Conservation (phyloP, 169 alveolate species). For the Amoebophrya sp. region DNA sequence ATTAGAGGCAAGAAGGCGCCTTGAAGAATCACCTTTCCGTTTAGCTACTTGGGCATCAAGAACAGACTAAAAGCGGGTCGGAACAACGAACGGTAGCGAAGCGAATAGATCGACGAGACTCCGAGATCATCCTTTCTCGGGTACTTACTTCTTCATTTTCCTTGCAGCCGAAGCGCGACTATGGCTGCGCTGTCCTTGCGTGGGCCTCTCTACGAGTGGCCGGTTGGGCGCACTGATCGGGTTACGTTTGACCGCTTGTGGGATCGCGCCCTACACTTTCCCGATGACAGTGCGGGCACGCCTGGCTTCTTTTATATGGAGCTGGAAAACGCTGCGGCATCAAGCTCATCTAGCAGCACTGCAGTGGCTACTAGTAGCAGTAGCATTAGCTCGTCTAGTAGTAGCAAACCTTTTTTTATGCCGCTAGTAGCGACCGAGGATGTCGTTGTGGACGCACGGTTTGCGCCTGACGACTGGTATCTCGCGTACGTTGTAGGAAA, state of each 20-base stretch:
- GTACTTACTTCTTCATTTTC: too few relatives aligned
- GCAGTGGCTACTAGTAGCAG: not conserved
- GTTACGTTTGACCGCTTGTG: not conserved
- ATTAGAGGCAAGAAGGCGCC: too few relatives aligned
- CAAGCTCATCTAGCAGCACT: not conserved
- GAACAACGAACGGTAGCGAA: too few relatives aligned
- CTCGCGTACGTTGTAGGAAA: not conserved
- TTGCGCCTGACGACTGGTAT: not conserved
- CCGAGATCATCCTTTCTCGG: too few relatives aligned
- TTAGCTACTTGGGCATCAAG: too few relatives aligned
- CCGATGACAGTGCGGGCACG: not conserved
- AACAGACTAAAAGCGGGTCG: too few relatives aligned
- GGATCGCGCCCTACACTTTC: slow-evolving; percentile 18
- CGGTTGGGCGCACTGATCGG: not conserved
- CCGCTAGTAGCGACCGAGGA: not conserved
- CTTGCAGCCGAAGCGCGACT: too few relatives aligned
- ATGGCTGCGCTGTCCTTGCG: not conserved
- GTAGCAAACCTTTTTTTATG: not conserved
- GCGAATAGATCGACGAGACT: too few relatives aligned
- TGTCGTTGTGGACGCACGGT: not conserved
- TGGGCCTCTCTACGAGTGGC: not conserved
- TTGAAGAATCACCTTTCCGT: too few relatives aligned
- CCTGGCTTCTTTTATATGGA: not conserved
- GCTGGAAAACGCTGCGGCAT: not conserved
- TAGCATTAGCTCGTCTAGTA: not conserved